Conservation (phyloP, 345 rosid genomes). For the Citrus australasica region DNA sequence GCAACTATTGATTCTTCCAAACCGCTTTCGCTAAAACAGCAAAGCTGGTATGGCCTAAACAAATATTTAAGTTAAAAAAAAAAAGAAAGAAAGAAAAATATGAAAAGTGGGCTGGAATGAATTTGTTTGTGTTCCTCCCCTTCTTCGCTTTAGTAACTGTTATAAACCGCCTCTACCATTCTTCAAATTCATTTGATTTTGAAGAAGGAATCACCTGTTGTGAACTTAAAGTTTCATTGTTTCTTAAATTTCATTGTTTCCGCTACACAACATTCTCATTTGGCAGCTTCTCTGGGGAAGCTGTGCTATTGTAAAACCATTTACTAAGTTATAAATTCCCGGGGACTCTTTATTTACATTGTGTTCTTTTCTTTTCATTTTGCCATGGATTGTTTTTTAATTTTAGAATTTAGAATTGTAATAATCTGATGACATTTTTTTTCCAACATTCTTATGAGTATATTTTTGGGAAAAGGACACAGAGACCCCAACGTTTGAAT, state of each 20-base stretch:
- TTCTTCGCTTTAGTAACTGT: slow-evolving; percentile 15
- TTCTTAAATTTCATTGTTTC: neutral
- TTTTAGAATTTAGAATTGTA: neutral
- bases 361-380: too few relatives aligned
- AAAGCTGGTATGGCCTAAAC: slow-evolving; percentile 25
- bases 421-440: neutral
- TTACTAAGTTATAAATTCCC: neutral
- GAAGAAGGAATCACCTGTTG: slow-evolving; percentile 22
- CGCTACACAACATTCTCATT: neutral
- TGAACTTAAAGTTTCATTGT: neutral
- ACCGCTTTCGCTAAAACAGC: slow-evolving; percentile 21
- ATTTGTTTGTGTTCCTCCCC: slow-evolving; percentile 27
- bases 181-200: slow-evolving; percentile 54
- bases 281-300: slow-evolving; percentile 7
- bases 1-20: slow-evolving; percentile 35
- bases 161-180: slow-evolving; percentile 21
- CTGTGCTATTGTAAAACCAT: slow-evolving; percentile 15
- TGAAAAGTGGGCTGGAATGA: slow-evolving; percentile 20
- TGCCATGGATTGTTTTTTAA: too few relatives aligned
- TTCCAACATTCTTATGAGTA: neutral
- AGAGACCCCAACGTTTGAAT: too few relatives aligned
- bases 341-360: neutral
- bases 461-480: too few relatives aligned
- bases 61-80: neutral
- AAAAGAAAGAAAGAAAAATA: neutral